Percentiles rank a stretch among this genome's conserved stretches.
These are phyloP conservation scores for Drosera spatulata DNA, from an alignment of 179 eudicot genomes.

Conservation along the genomic window DNA sequence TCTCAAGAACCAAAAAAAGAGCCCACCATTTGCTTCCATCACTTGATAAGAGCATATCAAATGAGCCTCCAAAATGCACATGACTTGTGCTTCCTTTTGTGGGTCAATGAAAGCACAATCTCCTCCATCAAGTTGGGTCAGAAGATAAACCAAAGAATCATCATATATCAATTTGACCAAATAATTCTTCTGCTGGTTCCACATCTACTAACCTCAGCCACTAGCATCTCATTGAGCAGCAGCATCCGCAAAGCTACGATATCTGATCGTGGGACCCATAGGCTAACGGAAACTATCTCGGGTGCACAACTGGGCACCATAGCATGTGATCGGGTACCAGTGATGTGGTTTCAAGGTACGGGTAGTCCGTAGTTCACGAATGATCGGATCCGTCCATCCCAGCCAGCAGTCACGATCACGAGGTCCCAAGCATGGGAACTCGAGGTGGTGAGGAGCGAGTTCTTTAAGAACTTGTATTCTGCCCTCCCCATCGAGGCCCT, in stretches of 20 bases:
- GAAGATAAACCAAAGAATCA: background rate
- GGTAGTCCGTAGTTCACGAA: conserved; percentile 89
- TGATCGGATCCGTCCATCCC: conserved; percentile 83
- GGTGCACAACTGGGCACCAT: conserved; percentile 50
- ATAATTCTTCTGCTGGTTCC: background rate
- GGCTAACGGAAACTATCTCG: conserved; percentile 22
- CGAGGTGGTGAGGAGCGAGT: conserved; percentile 46
- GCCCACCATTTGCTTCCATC: too few relatives aligned
- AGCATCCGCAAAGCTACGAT: background rate
- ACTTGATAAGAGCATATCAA: background rate
- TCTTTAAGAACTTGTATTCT: conserved; percentile 54
- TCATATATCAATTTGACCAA: too few relatives aligned
- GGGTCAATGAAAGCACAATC: background rate
- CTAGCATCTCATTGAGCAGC: background rate
- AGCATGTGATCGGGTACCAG: conserved; percentile 20
- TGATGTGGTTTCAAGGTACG: conserved; percentile 14
- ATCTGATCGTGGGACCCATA: background rate
- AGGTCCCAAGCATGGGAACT: conserved; percentile 79
- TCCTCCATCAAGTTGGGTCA: background rate
- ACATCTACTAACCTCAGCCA: conserved; percentile 1
- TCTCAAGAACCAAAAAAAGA: too few relatives aligned
- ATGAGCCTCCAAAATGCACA: background rate
- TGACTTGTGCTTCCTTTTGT: background rate
- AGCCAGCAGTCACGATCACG: conserved; percentile 84
- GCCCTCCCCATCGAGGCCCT: conserved; percentile 41